Conservation (phyloP, 495 filamentous ascomycete genomes). For the Annulohypoxylon moriforme region DNA sequence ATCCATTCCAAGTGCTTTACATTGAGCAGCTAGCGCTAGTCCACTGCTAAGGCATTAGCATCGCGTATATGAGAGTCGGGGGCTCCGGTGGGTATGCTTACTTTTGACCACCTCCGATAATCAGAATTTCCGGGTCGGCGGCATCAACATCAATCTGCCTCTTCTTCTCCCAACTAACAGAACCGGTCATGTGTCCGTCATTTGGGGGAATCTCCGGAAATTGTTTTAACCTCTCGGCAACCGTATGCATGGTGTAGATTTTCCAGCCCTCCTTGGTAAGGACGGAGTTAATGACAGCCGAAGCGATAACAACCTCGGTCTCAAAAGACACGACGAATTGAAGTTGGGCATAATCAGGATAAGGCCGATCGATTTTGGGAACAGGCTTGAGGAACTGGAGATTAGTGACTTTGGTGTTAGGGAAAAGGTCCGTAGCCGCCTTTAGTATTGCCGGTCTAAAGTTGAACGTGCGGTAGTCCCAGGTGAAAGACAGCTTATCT, state of each 20-base stretch:
- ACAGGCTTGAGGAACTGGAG: background rate
- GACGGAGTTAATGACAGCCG: background rate
- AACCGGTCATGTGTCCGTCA: background rate
- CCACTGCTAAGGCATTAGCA: background rate
- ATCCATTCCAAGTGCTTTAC: background rate
- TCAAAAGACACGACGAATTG: background rate
- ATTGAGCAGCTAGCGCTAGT: background rate
- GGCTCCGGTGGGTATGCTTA: background rate
- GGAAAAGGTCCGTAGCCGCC: background rate
- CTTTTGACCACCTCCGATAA: background rate
- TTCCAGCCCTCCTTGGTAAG: background rate
- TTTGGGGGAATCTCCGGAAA: background rate
- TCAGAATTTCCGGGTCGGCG: background rate
- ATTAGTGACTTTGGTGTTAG: background rate
- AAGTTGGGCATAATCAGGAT: background rate
- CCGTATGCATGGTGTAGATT: background rate
- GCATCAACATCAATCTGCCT: background rate
- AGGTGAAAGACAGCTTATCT: background rate
- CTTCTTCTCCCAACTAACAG: background rate
- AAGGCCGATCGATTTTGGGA: background rate
- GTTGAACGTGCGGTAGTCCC: background rate
- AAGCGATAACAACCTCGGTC: background rate
- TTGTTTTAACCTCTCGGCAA: background rate
- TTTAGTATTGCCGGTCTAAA: background rate
- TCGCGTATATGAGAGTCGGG: background rate